Evolutionary conservation across 768 basidiomycete genomes (phyloP), one percentile per base, ranked within the genome.

Genomic region (Boletales sp.): DNA sequence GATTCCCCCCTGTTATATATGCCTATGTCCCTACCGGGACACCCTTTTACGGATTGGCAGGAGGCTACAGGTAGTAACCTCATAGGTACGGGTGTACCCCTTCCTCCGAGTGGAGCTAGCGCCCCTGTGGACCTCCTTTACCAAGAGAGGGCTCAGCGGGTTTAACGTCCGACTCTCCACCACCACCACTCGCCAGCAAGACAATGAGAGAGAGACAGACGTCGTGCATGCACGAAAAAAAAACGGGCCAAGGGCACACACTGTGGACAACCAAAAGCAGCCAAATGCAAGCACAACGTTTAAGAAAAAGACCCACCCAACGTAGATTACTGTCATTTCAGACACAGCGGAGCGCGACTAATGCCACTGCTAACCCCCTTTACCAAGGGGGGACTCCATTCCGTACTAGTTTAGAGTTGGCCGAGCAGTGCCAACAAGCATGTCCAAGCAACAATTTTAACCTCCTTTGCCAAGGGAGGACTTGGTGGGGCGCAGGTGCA

Each of bases 261-360:
- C 13, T 33, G 32, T 9, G 8, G 13, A 33, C 32, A 33, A 33
- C 32, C 32, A 10, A 33, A 33, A 7, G 32, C 8, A 13, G 32
- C 32, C 32, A 33, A 33, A 13, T 33, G 18, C 46, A 13, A 15
- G 46, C 46, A 43, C 46, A 43, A 33, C 25, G 46, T 38, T 48
- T 44, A n/a, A 44, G 46, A 48, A 8, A 14, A 3, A 7, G 12
- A 18, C 51, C 33, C 41, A 52, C 46, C 41, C 37, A 9, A 9
- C 5, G 10, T 37, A 43, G 17, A 5, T 48, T 52, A 47, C 46
- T 44, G 41, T 48, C 51, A 30, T 48, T 44, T 52, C 38, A 2
- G 45, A 52, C 51, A 44, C 32, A 9, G 13, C 12, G 14, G 43
- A 44, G 43, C 33, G 43, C 17, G 33, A 15, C 33, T 33, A 21